phyloP scores from a whole-genome alignment of 192 early-diverging fungal species.

The Gonapodya sp. region DNA sequence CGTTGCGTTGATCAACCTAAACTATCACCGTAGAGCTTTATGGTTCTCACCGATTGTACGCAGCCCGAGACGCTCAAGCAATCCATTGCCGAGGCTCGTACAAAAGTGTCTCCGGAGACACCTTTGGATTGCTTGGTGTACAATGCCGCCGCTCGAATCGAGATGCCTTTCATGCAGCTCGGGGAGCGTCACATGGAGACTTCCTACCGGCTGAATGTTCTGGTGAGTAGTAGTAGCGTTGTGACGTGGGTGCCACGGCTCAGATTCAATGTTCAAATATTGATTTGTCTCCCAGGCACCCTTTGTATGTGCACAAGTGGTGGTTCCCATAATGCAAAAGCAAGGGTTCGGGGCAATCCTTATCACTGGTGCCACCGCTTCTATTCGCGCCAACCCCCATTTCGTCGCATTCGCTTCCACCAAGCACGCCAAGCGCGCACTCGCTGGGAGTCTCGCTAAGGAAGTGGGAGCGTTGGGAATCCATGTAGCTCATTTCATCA shows the following conservation, averaged over 20 bases:
- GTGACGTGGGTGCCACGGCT: neutral
- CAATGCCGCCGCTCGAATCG: conserved; percentile 6
- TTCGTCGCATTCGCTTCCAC: conserved; percentile 4
- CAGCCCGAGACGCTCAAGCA: neutral
- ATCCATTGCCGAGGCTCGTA: neutral
- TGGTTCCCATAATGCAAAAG: conserved; percentile 3
- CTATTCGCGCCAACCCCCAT: neutral
- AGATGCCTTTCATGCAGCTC: neutral
- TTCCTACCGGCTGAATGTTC: neutral
- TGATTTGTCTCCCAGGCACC: neutral
- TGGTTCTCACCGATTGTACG: conserved; percentile 8
- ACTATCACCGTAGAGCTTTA: neutral
- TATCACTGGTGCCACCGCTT: conserved; percentile 4
- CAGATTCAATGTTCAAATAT: neutral
- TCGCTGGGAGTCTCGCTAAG: neutral
- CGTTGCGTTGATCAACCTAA: no score
- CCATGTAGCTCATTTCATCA: conserved; percentile 8
- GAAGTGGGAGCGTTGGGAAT: neutral
- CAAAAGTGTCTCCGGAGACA: neutral
- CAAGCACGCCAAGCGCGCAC: neutral
- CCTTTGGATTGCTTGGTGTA: neutral
- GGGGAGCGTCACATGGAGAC: neutral
- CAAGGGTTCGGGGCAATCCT: conserved; percentile 5
- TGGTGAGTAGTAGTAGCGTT: neutral
- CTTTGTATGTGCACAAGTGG: neutral